Conservation (phyloP, 345 rosid genomes). For the Ceriops tagal region DNA sequence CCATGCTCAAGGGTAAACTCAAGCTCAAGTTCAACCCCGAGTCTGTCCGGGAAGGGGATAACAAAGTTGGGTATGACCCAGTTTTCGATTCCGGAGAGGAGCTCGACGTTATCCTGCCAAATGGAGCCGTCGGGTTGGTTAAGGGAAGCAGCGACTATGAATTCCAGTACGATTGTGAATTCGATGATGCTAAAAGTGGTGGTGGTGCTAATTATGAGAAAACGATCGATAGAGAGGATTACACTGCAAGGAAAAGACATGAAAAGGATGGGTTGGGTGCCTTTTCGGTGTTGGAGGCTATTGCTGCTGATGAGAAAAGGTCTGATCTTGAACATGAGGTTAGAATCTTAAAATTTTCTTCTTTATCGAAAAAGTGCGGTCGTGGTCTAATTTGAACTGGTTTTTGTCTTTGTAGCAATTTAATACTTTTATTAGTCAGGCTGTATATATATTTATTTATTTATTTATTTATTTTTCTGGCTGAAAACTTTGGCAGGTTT, state of each 20-base stretch:
- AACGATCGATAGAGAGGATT: slow-evolving; percentile 24
- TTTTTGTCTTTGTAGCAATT: background rate
- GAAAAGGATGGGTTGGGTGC: slow-evolving; percentile 28
- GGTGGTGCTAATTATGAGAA: slow-evolving; percentile 4
- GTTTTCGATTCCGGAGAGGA: slow-evolving; percentile 49
- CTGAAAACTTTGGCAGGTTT: too few species aligned
- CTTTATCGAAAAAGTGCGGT: background rate
- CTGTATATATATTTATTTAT: too few species aligned
- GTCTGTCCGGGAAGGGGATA: slow-evolving; percentile 48
- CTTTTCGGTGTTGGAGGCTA: slow-evolving; percentile 34
- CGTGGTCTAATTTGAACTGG: background rate
- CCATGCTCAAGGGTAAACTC: slow-evolving; percentile 52
- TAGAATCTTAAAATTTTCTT: slow-evolving; percentile 3
- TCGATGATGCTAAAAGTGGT: slow-evolving; percentile 10
- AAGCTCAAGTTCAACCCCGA: slow-evolving; percentile 43
- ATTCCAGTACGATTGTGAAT: slow-evolving; percentile 1
- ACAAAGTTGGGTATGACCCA: slow-evolving; percentile 24
- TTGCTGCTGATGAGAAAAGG: slow-evolving; percentile 59
- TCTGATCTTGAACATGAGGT: slow-evolving; percentile 62
- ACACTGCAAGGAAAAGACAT: slow-evolving; percentile 15
- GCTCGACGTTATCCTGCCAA: slow-evolving; percentile 51
- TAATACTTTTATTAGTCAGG: too few species aligned
- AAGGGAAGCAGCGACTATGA: slow-evolving; percentile 19
- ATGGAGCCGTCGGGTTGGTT: slow-evolving; percentile 26
- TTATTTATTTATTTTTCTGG: too few species aligned